A percentile compares a stretch with the other conserved stretches of the same genome.
Evolutionary conservation across 83 land plant species (phyloP).

Genomic region (Picea abies): DNA sequence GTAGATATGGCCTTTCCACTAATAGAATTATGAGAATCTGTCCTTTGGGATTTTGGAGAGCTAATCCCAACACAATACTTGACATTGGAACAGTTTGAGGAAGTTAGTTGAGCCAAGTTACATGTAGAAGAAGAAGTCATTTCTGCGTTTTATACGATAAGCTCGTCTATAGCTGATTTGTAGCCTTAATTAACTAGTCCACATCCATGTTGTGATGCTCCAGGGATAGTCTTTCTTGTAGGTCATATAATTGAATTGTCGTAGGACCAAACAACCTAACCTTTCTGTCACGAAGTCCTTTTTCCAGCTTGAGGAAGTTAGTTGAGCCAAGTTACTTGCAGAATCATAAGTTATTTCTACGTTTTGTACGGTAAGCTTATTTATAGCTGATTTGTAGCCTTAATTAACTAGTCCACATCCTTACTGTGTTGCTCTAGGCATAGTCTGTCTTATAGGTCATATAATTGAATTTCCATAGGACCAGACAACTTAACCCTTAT

Average conservation of each 20-base stretch:
- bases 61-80: background rate
- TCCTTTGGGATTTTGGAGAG: background rate
- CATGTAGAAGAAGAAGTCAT: background rate
- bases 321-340: no score
- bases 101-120: background rate
- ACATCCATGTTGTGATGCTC: conserved; percentile 61
- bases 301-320: no score
- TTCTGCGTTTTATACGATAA: conserved; percentile 32
- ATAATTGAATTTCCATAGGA: no score
- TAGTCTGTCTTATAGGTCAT: no score
- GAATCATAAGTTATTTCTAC: no score
- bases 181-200: conserved; percentile 51
- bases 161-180: conserved; percentile 46
- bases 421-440: no score
- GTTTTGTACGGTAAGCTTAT: no score
- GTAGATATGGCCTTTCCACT: background rate
- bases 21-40: background rate
- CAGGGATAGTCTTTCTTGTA: conserved; percentile 58
- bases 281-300: conserved; percentile 61
- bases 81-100: background rate
- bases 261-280: conserved; percentile 64
- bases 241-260: conserved; percentile 63
- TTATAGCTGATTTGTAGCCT: no score
- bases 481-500: no score
- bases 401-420: no score